Base-by-base conservation (phyloP, 371 early-diverging fungal species). In the Nematocida sp. region DNA sequence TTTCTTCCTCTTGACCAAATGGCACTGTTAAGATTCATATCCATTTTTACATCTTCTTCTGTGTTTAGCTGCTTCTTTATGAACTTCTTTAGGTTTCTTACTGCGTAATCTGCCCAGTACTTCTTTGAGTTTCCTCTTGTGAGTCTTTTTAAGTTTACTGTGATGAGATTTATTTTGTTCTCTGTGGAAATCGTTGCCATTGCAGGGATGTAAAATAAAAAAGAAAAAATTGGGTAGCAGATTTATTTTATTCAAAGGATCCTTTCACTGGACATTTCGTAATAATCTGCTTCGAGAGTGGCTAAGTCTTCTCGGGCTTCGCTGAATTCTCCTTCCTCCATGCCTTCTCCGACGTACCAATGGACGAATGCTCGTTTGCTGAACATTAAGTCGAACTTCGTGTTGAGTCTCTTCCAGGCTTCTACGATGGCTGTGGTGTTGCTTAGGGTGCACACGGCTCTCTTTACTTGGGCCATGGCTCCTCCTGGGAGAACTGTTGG, bases 241-340 rank as follows among this genome's bases (percentile, higher is more conserved):
- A 42, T 42, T 42, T 42, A 42, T 42, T 42, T 7, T 18, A 42
- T 42, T 7, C 42, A 42, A 11, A 42, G 9, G 20, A 57, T 13
- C 11, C 25, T 55, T 47, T 65, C 20, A 60, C 35, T 65, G 45
- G 38, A 23, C 38, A 65, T 50, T 11, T 56, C 59, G 33, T 48
- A 25, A 87, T 96, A 97, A 86, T 97, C 97, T 88, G 92, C 91
- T 87, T 95, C 96, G 64, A 97, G 90, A 66, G 93, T 93, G 80
- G 94, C 95, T 86, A 97, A 88, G 85, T 97, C 93, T 86, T 97
- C 97, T 86, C 95, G 91, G 78, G 97, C 97, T 88, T 96, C 97
- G 71, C 91, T 91, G 90, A 96, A 96, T 86, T 96, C 97, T 84
- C 95, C 95, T 90, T 85, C 86, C 71, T 86, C 84, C 85, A 86